Evolutionary conservation across 176 grass and related monocot genomes (phyloP).

Genomic region (Luzula sylvatica): DNA sequence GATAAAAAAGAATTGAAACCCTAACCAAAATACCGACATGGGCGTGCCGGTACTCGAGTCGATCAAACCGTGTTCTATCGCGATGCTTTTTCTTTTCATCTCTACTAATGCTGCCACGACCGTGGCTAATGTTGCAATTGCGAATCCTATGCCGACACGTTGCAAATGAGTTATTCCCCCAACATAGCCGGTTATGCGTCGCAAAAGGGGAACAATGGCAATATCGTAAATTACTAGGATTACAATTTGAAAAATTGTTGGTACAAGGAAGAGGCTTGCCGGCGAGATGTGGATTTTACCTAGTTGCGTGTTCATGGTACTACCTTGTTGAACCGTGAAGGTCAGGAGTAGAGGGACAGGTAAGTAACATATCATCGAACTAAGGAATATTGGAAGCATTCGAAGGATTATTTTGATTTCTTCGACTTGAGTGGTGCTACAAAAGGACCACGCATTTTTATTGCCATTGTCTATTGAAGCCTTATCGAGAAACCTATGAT

Average conservation of each 20-base stretch:
- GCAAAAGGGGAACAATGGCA: conserved; percentile 21
- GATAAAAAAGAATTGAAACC: conserved; percentile 39
- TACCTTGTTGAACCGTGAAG: conserved; percentile 43
- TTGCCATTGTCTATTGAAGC: conserved; percentile 35
- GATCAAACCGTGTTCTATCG: conserved; percentile 14
- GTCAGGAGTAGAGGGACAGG: conserved; percentile 28
- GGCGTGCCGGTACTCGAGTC: too few relatives aligned
- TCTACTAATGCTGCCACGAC: neutral
- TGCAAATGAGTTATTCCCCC: conserved; percentile 16
- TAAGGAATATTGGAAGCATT: conserved; percentile 43
- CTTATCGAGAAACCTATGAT: conserved; percentile 48
- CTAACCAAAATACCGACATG: conserved; percentile 33
- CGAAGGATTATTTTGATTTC: conserved; percentile 45
- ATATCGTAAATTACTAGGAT: conserved; percentile 36
- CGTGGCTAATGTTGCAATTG: too few relatives aligned
- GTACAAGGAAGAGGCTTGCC: conserved; percentile 46
- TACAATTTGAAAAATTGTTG: conserved; percentile 34
- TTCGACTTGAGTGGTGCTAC: conserved; percentile 36
- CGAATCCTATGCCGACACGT: neutral
- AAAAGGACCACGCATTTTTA: conserved; percentile 29
- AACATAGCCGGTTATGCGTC: neutral
- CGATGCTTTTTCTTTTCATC: neutral
- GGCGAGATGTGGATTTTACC: conserved; percentile 42
- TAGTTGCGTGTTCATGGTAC: conserved; percentile 42
- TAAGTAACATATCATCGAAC: conserved; percentile 36